Conservation (phyloP, 202 grass and related monocot species). For the Dendrocalamus latiflorus region DNA sequence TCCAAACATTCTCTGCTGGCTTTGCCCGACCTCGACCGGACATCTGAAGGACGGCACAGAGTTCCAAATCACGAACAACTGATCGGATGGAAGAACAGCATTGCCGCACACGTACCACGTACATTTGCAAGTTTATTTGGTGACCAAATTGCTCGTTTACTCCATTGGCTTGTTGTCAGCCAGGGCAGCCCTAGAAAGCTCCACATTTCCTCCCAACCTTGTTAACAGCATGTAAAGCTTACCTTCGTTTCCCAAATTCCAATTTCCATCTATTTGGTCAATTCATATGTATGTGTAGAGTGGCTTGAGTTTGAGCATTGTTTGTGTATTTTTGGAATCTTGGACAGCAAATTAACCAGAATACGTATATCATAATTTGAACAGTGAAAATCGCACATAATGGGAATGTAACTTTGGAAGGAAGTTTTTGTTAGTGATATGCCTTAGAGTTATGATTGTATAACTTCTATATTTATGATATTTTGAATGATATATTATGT, state of each 20-base stretch:
- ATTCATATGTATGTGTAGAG: neutral
- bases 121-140: neutral
- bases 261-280: neutral
- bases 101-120: neutral
- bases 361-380: neutral
- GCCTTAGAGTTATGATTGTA: too few relatives aligned
- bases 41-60: conserved; percentile 86
- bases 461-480: too few relatives aligned
- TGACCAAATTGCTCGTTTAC: neutral
- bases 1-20: conserved; percentile 76
- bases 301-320: neutral
- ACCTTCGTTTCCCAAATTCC: neutral
- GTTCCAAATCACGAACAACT: conserved; percentile 72
- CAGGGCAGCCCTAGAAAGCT: conserved; percentile 1
- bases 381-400: neutral
- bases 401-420: neutral
- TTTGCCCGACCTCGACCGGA: conserved; percentile 55
- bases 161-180: conserved; percentile 14
- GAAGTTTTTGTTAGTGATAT: neutral
- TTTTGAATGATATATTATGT: too few relatives aligned
- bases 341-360: neutral
- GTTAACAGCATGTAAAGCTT: conserved; percentile 39
- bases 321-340: neutral
- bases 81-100: neutral
- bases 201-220: neutral